These are phyloP conservation scores for Erodium maritimum DNA, from an alignment of 345 rosid species.

Conservation along the genomic window DNA sequence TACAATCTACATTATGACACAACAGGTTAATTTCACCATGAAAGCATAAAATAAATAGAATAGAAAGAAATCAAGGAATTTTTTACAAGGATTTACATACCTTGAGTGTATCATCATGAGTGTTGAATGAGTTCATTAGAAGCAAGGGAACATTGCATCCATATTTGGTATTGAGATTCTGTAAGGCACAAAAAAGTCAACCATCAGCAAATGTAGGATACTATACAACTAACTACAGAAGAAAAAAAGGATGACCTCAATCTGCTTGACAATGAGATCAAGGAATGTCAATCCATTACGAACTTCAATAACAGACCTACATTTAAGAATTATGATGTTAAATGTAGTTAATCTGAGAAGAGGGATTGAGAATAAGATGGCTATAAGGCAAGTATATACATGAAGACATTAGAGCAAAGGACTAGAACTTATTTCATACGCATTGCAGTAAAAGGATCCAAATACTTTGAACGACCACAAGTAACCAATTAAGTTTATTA, in stretches of 20 bases:
- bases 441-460: no score
- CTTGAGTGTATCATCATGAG: constrained; percentile 92
- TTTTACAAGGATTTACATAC: constrained; percentile 22
- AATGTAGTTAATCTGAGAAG: no score
- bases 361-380: no score
- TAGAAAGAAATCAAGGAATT: background rate
- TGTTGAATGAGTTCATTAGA: constrained; percentile 97
- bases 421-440: no score
- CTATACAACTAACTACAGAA: background rate
- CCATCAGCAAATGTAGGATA: background rate
- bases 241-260: constrained; percentile 50
- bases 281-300: constrained; percentile 94
- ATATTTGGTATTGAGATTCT: constrained; percentile 81
- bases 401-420: no score
- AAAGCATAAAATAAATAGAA: background rate
- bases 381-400: no score
- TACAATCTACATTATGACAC: constrained; percentile 47
- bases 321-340: constrained; percentile 4
- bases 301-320: constrained; percentile 93
- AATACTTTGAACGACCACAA: no score
- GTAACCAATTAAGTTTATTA: no score
- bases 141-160: constrained; percentile 90
- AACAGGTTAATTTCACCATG: constrained; percentile 6
- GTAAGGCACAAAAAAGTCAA: constrained; percentile 8
- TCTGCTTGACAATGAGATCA: constrained; percentile 91